Conservation (phyloP, 345 rosid species). For the Populus ilicifolia region DNA sequence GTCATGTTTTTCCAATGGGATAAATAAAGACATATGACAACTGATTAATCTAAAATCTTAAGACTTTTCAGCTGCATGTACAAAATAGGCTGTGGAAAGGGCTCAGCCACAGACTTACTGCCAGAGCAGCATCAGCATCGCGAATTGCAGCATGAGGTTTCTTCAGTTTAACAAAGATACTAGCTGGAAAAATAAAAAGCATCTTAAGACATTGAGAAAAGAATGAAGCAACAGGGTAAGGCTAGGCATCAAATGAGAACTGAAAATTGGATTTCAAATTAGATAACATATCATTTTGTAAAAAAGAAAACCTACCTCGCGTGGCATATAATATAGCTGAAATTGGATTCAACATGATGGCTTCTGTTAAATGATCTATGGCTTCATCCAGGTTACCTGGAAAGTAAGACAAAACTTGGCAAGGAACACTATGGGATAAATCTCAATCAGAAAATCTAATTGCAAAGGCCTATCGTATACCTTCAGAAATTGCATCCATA, state of each 20-base stretch:
- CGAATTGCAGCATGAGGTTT: constrained; percentile 81
- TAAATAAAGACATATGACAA: constrained; percentile 5
- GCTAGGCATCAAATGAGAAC: not conserved
- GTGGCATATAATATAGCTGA: constrained; percentile 77
- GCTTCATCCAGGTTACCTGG: constrained; percentile 63
- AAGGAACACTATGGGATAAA: constrained; percentile 3
- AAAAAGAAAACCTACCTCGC: constrained; percentile 46
- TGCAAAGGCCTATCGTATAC: constrained; percentile 20
- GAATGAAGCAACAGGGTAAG: not conserved
- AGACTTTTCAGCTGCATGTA: constrained; percentile 2
- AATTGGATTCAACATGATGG: constrained; percentile 66
- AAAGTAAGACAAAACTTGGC: constrained; percentile 13
- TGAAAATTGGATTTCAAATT: not conserved
- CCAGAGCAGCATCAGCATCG: constrained; percentile 69
- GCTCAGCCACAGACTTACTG: constrained; percentile 36
- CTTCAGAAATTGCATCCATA: constrained; percentile 57
- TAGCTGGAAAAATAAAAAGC: constrained; percentile 42
- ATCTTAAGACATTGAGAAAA: constrained; percentile 16
- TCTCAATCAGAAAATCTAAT: not conserved
- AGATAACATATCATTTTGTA: not conserved
- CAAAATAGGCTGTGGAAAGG: constrained; percentile 3
- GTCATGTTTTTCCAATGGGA: not conserved
- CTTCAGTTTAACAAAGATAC: constrained; percentile 50
- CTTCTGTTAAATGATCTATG: constrained; percentile 56
- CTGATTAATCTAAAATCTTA: not conserved